A percentile compares a stretch with the other conserved stretches of the same genome.
Conservation (phyloP, 2,329 filamentous ascomycete species). For the Aspergillus eucalypticola region DNA sequence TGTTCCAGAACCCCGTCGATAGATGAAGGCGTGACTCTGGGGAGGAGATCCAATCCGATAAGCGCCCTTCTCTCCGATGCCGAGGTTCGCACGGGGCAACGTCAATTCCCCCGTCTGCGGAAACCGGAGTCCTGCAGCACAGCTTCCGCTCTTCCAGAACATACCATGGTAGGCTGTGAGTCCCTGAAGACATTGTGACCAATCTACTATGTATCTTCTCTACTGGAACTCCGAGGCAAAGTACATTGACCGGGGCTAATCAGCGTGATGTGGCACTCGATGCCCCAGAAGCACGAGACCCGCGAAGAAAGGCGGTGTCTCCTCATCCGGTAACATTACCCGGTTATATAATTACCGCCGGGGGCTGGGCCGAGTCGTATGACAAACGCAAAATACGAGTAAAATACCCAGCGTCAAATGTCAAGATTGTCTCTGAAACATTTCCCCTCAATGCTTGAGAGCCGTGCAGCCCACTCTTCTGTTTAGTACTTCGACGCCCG, state of each 20-base stretch:
- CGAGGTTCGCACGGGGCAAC: conserved; percentile 31
- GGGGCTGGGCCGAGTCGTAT: conserved; percentile 5
- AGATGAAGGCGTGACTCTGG: conserved; percentile 32
- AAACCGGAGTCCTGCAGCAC: neutral
- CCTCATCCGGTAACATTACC: conserved; percentile 5
- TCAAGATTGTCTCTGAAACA: neutral
- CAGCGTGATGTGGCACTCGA: neutral
- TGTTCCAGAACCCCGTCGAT: conserved; percentile 34
- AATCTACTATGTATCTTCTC: neutral
- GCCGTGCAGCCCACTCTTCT: neutral
- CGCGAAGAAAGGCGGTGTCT: neutral
- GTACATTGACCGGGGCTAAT: neutral
- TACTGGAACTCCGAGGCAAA: neutral
- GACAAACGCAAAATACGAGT: neutral
- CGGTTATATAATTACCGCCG: neutral
- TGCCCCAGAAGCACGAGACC: neutral
- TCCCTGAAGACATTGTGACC: neutral
- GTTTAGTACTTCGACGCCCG: neutral
- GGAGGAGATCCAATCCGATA: conserved; percentile 31
- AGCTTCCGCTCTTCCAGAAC: neutral
- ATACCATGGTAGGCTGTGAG: neutral
- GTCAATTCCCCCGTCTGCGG: neutral
- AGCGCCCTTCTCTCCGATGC: conserved; percentile 33
- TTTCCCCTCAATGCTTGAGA: neutral
- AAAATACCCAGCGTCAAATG: conserved; percentile 3